These are phyloP conservation scores for Venturia effusa DNA, from an alignment of 2,329 filamentous ascomycete genomes.

Conservation along the genomic window DNA sequence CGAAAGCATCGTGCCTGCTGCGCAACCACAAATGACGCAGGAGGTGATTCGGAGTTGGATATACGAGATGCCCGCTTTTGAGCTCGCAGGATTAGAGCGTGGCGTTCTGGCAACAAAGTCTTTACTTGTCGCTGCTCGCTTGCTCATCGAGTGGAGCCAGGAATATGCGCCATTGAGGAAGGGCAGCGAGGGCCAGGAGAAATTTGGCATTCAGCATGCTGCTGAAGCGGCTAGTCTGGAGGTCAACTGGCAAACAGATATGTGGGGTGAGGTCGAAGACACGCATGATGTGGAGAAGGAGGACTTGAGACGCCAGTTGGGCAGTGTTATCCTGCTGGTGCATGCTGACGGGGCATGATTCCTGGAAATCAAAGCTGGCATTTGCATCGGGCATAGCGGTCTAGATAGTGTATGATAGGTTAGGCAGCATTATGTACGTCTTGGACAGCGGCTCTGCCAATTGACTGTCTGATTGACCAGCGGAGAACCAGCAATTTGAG, in stretches of 20 bases:
- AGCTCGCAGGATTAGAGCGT: slow-evolving; percentile 78
- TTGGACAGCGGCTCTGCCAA: too few species aligned
- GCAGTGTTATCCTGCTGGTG: slow-evolving; percentile 74
- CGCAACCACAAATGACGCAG: slow-evolving; percentile 63
- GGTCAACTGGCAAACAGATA: slow-evolving; percentile 77
- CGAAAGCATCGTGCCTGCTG: slow-evolving; percentile 62
- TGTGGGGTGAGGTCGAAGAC: slow-evolving; percentile 97
- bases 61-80: slow-evolving; percentile 58
- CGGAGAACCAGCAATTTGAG: neutral
- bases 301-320: slow-evolving; percentile 77
- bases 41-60: slow-evolving; percentile 74
- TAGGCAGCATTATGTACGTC: too few species aligned
- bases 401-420: neutral
- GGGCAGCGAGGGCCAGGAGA: slow-evolving; percentile 22
- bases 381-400: neutral
- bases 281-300: slow-evolving; percentile 94
- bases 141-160: slow-evolving; percentile 82
- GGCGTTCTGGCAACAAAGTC: slow-evolving; percentile 80
- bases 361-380: neutral
- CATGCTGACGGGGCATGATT: slow-evolving; percentile 22
- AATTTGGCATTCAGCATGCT: slow-evolving; percentile 76
- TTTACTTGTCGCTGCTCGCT: slow-evolving; percentile 61
- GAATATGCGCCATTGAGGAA: slow-evolving; percentile 47
- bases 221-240: slow-evolving; percentile 69
- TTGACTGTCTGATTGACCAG: too few species aligned